Evolutionary conservation across 345 rosid genomes (phyloP), one percentile per base, ranked within the genome.

Genomic region (Brassica nigra): DNA sequence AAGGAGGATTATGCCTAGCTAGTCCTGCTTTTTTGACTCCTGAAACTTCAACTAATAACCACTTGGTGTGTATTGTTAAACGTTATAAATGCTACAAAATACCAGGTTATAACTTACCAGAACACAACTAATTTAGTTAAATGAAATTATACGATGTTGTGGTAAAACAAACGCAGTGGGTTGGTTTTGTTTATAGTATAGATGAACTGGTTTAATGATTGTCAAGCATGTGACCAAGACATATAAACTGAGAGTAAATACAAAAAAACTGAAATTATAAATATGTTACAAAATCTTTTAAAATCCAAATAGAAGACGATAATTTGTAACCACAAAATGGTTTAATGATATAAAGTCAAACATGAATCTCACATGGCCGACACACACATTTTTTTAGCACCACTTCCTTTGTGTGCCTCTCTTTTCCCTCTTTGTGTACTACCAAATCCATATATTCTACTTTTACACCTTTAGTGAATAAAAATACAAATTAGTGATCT

Each of bases 281-380:
- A 30, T 54, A 79, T 68, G 64, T 12, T 68, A 68, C 66, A 68
- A 74, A 61, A 65, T 78, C 61, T 57, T 39, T 18, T 8, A 47
- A 66, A 78, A 78, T 58, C 44, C 10, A 67, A 31, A 52, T 23
- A 69, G 4, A 78, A 29, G 18, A 74, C 59, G 10, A 68, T 61
- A 12, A 8, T 74, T 73, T 69, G 66, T 62, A 75, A 55, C 61
- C 71, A 75, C 66, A 12, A 63, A 62, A 80, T 74, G 62, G 68
- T 44, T 59, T 73, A 62, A 63, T 62, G 78, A 68, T 73, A 49
- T 74, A 54, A 80, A 80, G 83, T 75, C 79, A 80, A 80, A 58
- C 71, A 75, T 75, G 62, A 62, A 61, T 20, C 6, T 80, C 86
- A 85, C 91, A 88, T 88, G 91, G 91, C 91, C 89, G 85, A 86